phyloP scores from a whole-genome alignment of 352 stramenopile genomes.

The Globisporangium paroecandrum region DNA sequence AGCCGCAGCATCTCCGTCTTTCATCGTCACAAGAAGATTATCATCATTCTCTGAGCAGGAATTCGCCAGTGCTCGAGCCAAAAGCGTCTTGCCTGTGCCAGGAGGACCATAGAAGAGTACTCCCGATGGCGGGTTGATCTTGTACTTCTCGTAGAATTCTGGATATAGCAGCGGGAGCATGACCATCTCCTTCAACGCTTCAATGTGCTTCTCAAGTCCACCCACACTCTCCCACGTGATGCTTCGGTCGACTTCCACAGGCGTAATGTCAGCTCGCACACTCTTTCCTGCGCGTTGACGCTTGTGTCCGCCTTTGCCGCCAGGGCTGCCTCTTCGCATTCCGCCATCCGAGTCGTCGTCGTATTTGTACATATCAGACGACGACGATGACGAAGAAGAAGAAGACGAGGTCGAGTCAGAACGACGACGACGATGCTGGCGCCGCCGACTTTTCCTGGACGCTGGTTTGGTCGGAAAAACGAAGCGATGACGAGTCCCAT shows the following conservation, averaged over 20 bases:
- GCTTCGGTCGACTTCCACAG: constrained; percentile 75
- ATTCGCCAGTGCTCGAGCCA: constrained; percentile 87
- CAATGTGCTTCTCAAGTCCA: constrained; percentile 80
- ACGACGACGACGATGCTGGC: constrained; percentile 24
- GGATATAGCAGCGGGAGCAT: constrained; percentile 91
- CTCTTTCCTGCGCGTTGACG: constrained; percentile 32
- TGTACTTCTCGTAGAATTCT: constrained; percentile 91
- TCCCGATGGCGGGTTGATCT: constrained; percentile 73
- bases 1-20: constrained; percentile 17
- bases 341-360: constrained; percentile 64
- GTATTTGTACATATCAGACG: constrained; percentile 55
- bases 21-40: constrained; percentile 10
- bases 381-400: constrained; percentile 50
- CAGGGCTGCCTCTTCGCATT: constrained; percentile 50
- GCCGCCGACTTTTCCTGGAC: constrained; percentile 23
- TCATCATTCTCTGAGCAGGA: constrained; percentile 58
- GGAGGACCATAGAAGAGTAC: constrained; percentile 90
- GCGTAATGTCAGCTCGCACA: constrained; percentile 72
- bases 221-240: constrained; percentile 87
- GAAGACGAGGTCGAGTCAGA: constrained; percentile 23
- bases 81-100: constrained; percentile 91
- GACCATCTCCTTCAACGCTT: constrained; percentile 93
- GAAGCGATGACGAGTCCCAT: constrained; percentile 24
- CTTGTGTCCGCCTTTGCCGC: constrained; percentile 24
- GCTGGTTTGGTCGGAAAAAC: constrained; percentile 25